Evolutionary conservation across 2,329 filamentous ascomycete genomes (phyloP), one percentile per base, ranked within the genome.

Genomic region (Rachicladosporium sp.): DNA sequence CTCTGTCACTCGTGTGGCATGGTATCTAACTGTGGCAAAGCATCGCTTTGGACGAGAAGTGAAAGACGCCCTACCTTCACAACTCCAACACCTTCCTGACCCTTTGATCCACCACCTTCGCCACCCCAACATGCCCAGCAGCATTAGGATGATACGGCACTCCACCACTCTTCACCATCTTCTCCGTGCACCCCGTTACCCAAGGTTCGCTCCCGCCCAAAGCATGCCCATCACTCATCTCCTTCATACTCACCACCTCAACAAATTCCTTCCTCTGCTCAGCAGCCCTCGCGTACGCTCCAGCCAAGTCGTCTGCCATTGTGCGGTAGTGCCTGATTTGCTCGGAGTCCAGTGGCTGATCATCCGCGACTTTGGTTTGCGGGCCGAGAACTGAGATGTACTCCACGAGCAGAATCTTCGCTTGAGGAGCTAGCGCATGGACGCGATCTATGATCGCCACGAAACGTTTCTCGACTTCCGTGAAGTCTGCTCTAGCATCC

Each of bases 141-240:
- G 40, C 21, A 38, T 46, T 47, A 6, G 45, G 45, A 38, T 47
- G 45, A 35, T 38, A 47, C 35, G 41, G 38, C 19, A 35, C 23
- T 10, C 36, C 29, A n/a, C 40, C 40, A 11, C 35, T 29, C 21
- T 33, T 15, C 29, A 42, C 30, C 40, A 37, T 30, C 29, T 31
- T 33, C 30, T 15, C 9, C 31, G 31, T 41, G 27, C 38, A 46
- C 11, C 42, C 43, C 33, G 29, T 30, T n/a, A 47, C 31, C 40
- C 45, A 47, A 8, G 45, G 45, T 27, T 45, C 31, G 11, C 12
- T n/a, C 4, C 36, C 40, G n/a, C 43, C 43, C 19, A 46, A 3
- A 7, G 36, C 43, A 37, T 46, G 46, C 13, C 37, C 43, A 32
- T 39, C 32, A 31, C 46, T 47, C 39, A 39, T 21, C 36, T 33